Evolutionary conservation across 352 stramenopile genomes (phyloP).

Genomic region (Globisporangium takayamanum): DNA sequence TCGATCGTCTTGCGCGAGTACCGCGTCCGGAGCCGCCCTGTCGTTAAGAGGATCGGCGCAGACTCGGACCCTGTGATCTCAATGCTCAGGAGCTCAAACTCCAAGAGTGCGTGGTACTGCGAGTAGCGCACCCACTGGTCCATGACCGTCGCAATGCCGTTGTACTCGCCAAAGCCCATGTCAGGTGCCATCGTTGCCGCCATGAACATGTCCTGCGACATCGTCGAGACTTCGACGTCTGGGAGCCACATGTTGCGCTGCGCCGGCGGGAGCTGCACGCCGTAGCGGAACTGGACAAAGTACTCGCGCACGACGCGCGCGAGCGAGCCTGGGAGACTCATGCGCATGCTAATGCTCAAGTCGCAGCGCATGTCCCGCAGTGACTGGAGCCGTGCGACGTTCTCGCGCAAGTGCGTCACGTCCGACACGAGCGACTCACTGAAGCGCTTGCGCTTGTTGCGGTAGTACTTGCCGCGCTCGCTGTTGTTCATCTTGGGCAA

Average conservation of each 20-base stretch:
- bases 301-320: conserved; percentile 12
- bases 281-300: conserved; percentile 13
- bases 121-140: conserved; percentile 19
- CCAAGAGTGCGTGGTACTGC: conserved; percentile 10
- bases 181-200: conserved; percentile 3
- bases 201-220: conserved; percentile 11
- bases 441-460: conserved; percentile 50
- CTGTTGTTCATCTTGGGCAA: conserved; percentile 63
- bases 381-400: conserved; percentile 30
- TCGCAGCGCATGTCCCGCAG: conserved; percentile 22
- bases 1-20: conserved; percentile 42
- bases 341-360: conserved; percentile 7
- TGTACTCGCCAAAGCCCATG: conserved; percentile 13
- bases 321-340: conserved; percentile 7
- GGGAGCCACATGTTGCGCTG: neutral
- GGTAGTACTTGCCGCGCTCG: conserved; percentile 61
- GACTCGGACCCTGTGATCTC: conserved; percentile 16
- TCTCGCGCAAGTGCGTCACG: conserved; percentile 23
- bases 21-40: conserved; percentile 25
- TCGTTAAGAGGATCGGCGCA: conserved; percentile 17
- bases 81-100: neutral
- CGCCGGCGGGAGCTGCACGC: conserved; percentile 3
- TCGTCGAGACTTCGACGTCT: conserved; percentile 1
- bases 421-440: conserved; percentile 29
- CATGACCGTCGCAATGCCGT: conserved; percentile 9